These are phyloP conservation scores for Buxus sempervirens DNA, from an alignment of 164 flowering plant genomes.

Conservation along the genomic window DNA sequence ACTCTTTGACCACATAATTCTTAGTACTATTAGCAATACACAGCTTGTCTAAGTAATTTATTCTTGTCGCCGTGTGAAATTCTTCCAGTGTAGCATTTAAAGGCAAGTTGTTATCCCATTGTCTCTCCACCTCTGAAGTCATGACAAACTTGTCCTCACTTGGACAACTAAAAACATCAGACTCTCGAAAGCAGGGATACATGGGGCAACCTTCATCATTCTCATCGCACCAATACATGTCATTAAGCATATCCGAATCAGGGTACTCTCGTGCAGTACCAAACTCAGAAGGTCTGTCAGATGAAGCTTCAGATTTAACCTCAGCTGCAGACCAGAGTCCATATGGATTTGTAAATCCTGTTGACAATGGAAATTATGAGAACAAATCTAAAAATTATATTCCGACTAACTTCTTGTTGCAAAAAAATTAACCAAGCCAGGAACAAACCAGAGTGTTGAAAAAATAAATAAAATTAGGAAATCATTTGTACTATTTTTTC, in stretches of 20 bases:
- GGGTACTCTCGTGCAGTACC: constrained; percentile 87
- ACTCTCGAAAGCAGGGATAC: constrained; percentile 41
- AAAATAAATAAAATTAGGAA: neutral
- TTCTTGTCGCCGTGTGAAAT: constrained; percentile 22
- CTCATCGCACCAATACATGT: constrained; percentile 53
- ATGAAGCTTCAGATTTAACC: constrained; percentile 56
- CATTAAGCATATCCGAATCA: constrained; percentile 66
- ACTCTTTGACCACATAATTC: constrained; percentile 18
- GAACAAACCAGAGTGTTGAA: neutral
- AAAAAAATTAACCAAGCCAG: neutral
- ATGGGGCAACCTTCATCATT: constrained; percentile 50
- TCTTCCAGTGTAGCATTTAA: constrained; percentile 26
- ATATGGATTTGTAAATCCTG: constrained; percentile 87
- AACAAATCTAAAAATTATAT: neutral
- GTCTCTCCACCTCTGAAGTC: constrained; percentile 33
- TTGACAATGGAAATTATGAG: constrained; percentile 1
- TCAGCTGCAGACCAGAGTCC: constrained; percentile 43
- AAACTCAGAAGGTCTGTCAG: constrained; percentile 70
- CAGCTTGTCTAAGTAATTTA: constrained; percentile 32
- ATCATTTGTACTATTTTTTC: neutral
- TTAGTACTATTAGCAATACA: constrained; percentile 21
- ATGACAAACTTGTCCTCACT: constrained; percentile 80
- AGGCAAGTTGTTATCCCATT: constrained; percentile 15
- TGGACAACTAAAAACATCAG: constrained; percentile 45
- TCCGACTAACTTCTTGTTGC: neutral